Evolutionary conservation across 192 early-diverging fungal genomes (phyloP).

Genomic region (Dissophora globulifera): DNA sequence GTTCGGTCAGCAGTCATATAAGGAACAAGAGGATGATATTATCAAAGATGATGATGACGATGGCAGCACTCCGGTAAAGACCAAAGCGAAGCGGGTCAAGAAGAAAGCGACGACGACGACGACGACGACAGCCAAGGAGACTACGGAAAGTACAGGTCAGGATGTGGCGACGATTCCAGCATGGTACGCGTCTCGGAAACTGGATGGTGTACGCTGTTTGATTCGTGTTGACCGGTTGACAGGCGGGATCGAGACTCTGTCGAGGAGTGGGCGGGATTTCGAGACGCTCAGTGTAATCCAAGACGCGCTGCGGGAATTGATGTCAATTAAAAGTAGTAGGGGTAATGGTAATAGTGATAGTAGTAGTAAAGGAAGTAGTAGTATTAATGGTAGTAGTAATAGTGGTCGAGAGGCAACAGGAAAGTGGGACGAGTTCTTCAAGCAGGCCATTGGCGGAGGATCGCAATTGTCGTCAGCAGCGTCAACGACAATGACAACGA

Average conservation of each 20-base stretch:
- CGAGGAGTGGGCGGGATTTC: constrained; percentile 54
- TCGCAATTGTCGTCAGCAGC: neutral
- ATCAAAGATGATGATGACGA: too few species aligned
- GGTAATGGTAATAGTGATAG: too few species aligned
- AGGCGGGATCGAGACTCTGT: constrained; percentile 43
- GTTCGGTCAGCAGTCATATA: too few species aligned
- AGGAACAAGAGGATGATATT: too few species aligned
- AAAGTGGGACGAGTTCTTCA: constrained; percentile 16
- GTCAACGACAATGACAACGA: neutral
- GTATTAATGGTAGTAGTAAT: too few species aligned
- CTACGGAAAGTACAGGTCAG: neutral
- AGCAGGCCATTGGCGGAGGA: neutral
- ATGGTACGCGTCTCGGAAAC: constrained; percentile 61
- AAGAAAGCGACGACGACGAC: too few species aligned
- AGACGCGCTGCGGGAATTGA: constrained; percentile 9
- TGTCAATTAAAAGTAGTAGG: neutral
- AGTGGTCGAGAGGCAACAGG: neutral
- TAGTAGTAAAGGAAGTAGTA: too few species aligned
- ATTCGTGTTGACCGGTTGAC: constrained; percentile 29
- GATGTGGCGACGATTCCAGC: neutral
- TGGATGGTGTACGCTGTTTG: constrained; percentile 64
- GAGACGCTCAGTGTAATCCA: constrained; percentile 30
- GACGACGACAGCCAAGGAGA: too few species aligned
- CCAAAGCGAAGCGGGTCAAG: too few species aligned
- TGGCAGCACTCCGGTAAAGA: too few species aligned